phyloP scores from a whole-genome alignment of 2,329 filamentous ascomycete genomes.

The Talaromyces sp. region DNA sequence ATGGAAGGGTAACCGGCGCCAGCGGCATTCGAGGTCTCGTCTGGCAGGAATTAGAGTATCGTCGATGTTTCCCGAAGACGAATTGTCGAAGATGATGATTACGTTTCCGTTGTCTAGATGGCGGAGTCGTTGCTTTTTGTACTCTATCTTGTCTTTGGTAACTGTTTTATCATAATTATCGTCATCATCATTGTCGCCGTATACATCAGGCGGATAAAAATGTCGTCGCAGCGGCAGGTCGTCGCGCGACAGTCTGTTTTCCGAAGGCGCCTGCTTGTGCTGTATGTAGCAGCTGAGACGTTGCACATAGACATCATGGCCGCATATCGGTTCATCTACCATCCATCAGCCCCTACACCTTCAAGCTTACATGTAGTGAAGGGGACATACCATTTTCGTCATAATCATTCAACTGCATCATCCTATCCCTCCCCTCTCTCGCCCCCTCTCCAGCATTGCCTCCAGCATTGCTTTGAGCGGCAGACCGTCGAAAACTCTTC shows the following conservation, averaged over 20 bases:
- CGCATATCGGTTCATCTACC: slow-evolving; percentile 43
- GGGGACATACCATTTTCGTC: slow-evolving; percentile 34
- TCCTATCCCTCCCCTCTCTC: slow-evolving; percentile 34
- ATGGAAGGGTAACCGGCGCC: slow-evolving; percentile 52
- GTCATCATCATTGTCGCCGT: slow-evolving; percentile 40
- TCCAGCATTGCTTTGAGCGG: not conserved
- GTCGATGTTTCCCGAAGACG: slow-evolving; percentile 45
- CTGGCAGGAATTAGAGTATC: slow-evolving; percentile 52
- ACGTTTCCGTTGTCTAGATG: slow-evolving; percentile 50
- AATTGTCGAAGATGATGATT: slow-evolving; percentile 54
- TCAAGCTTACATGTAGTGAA: not conserved
- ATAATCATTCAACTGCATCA: slow-evolving; percentile 53
- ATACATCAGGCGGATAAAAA: slow-evolving; percentile 46
- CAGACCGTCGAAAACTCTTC: slow-evolving; percentile 37
- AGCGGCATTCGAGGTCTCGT: slow-evolving; percentile 51
- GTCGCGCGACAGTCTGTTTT: slow-evolving; percentile 19
- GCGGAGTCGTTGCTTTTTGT: slow-evolving; percentile 40
- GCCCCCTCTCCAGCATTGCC: slow-evolving; percentile 10
- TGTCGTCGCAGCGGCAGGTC: slow-evolving; percentile 33
- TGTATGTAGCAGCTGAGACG: slow-evolving; percentile 52
- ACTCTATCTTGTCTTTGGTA: slow-evolving; percentile 28
- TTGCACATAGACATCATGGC: slow-evolving; percentile 51
- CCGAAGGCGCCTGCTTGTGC: slow-evolving; percentile 41
- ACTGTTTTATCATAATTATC: slow-evolving; percentile 22
- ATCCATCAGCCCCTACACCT: not conserved